Base-by-base conservation (phyloP, 306 rosid species). In the Abrus precatorius region DNA sequence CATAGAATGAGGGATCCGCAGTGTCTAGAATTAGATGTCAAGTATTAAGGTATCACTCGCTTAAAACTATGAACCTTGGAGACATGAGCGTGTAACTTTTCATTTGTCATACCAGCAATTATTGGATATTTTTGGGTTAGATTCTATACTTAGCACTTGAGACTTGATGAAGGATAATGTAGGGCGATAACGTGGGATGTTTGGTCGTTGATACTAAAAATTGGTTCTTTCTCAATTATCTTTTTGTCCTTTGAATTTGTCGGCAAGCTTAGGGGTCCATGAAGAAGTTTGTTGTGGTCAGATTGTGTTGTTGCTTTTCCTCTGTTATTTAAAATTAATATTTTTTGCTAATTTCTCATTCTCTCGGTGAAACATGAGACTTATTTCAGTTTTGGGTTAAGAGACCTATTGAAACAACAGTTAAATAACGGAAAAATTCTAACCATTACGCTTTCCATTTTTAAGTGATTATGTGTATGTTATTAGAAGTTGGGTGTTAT, bases 61-160 rank as follows among this genome's bases (percentile, higher is more conserved):
- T 30, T 30, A 81, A 65, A 74, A 9, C 30, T 72, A 32, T 40
- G 50, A 54, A 64, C 54, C 36, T 59, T 38, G 7, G 74, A 28
- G 55, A 63, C 61, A 62, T 32, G 66, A 70, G 5, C 61, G 34
- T 56, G 76, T 75, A 55, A 40, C 67, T 36, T 81, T 11, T 82
- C 77, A 36, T 66, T 41, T 66, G 77, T 82, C 36, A 56, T 48
- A 82, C 45, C 76, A 56, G 20, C 69, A 49, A 34, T 28, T 71
- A 61, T 20, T 59, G 83, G 71, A 63, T 54, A 53, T 36, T 80
- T 72, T 43, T 65, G 68, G 68, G 13, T 43, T 11, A 43, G 43
- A 48, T 43, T 69, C 11, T 69, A 7, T 68, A 40, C 0, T 13
- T 11, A 36, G 20, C 33, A 47, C 44, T 47, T 0, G 44, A 69